Evolutionary conservation across 305 asterid genomes (phyloP).

Genomic region (Fraxinus greggii): DNA sequence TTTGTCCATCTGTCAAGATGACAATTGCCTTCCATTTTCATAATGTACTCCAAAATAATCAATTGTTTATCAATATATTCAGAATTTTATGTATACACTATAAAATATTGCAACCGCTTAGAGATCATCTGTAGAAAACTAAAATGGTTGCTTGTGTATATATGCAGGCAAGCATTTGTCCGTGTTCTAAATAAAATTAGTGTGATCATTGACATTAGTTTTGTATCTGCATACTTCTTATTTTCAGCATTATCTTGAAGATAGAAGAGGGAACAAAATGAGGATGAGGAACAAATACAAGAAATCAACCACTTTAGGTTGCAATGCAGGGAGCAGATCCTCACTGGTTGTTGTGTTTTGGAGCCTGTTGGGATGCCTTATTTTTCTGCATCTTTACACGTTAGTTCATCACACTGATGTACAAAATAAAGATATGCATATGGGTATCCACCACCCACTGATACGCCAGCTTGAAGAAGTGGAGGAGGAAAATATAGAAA

Average conservation of each 20-base stretch:
- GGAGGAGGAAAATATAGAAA: constrained; percentile 76
- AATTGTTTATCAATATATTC: neutral
- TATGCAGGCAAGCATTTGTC: constrained; percentile 10
- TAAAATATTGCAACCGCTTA: neutral
- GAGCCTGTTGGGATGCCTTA: constrained; percentile 65
- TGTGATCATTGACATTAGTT: constrained; percentile 33
- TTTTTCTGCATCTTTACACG: constrained; percentile 59
- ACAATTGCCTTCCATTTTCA: neutral
- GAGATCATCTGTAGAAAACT: constrained; percentile 2
- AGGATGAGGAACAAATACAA: constrained; percentile 33
- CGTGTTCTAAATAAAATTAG: constrained; percentile 23
- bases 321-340: constrained; percentile 83
- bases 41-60: neutral
- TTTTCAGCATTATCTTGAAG: constrained; percentile 45
- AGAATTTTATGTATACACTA: constrained; percentile 7
- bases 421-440: constrained; percentile 31
- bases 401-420: constrained; percentile 40
- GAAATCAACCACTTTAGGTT: constrained; percentile 66
- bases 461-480: constrained; percentile 66
- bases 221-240: constrained; percentile 41
- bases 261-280: constrained; percentile 40
- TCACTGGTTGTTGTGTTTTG: constrained; percentile 46
- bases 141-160: constrained; percentile 16
- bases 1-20: neutral
- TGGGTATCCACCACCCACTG: constrained; percentile 35